These are phyloP conservation scores for Sanghuangporus baumii DNA, from an alignment of 1,284 basidiomycete genomes.

Conservation along the genomic window DNA sequence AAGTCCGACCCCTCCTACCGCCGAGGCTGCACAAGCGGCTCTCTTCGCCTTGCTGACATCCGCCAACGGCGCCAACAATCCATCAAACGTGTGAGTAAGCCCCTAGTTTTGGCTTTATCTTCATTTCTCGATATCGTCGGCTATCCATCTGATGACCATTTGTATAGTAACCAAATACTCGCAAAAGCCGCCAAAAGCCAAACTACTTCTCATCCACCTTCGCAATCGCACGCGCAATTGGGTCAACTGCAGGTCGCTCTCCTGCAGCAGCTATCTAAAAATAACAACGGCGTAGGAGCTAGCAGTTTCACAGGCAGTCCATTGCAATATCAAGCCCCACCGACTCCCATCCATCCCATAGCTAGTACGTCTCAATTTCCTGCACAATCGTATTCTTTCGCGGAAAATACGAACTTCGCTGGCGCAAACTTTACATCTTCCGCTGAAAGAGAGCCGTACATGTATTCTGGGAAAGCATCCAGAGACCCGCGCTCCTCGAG, in stretches of 20 bases:
- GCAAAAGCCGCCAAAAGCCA: slow-evolving; percentile 39
- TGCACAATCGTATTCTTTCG: slow-evolving; percentile 15
- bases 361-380: slow-evolving; percentile 20
- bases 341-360: slow-evolving; percentile 25
- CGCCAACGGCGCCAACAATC: slow-evolving; percentile 36
- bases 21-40: slow-evolving; percentile 49
- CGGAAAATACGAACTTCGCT: slow-evolving; percentile 14
- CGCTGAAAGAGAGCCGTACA: slow-evolving; percentile 35
- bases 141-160: slow-evolving; percentile 6
- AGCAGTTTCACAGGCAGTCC: slow-evolving; percentile 18
- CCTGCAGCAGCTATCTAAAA: slow-evolving; percentile 67
- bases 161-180: slow-evolving; percentile 50
- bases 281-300: slow-evolving; percentile 38
- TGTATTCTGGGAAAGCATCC: slow-evolving; percentile 30
- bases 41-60: slow-evolving; percentile 63
- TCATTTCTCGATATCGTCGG: not conserved
- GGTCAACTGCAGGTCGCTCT: slow-evolving; percentile 58
- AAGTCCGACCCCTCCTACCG: slow-evolving; percentile 23
- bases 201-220: slow-evolving; percentile 20
- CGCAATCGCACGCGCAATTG: slow-evolving; percentile 32
- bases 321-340: slow-evolving; percentile 27
- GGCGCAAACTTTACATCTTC: slow-evolving; percentile 29
- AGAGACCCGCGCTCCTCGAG: slow-evolving; percentile 42
- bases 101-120: not conserved
- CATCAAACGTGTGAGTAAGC: slow-evolving; percentile 24